These are phyloP conservation scores for Euclidium syriacum DNA, from an alignment of 345 rosid species.

Conservation along the genomic window DNA sequence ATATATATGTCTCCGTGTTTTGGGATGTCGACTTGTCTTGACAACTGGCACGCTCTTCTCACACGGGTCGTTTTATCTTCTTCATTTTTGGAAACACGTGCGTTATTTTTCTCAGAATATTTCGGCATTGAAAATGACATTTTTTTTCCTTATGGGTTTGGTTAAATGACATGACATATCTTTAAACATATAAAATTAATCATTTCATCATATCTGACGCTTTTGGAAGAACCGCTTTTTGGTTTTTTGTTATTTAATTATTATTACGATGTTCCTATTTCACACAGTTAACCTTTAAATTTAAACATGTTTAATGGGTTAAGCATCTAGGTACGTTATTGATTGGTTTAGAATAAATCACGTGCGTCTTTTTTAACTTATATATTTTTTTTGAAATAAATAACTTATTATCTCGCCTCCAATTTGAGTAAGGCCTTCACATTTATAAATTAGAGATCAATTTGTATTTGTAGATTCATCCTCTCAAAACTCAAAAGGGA, in stretches of 20 bases:
- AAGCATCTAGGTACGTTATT: conserved; percentile 11
- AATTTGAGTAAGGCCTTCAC: neutral
- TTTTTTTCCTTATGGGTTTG: neutral
- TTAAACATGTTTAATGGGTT: conserved; percentile 14
- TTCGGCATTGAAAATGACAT: neutral
- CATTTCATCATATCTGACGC: conserved; percentile 18
- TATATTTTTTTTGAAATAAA: neutral
- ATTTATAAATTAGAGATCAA: no score
- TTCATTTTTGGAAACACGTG: conserved; percentile 24
- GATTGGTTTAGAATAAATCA: conserved; percentile 18
- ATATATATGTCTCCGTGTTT: conserved; percentile 31
- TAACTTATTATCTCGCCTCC: neutral
- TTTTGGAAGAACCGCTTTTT: neutral
- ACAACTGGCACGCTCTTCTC: conserved; percentile 25
- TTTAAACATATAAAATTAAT: neutral
- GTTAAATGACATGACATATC: neutral
- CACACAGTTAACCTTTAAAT: neutral
- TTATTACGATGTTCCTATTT: neutral
- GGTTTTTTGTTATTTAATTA: neutral
- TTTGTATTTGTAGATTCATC: no score
- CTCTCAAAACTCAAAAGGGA: no score
- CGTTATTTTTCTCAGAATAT: conserved; percentile 4
- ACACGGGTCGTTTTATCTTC: conserved; percentile 17
- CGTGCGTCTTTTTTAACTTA: neutral
- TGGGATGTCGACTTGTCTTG: conserved; percentile 2